These are phyloP conservation scores for button mushroom (Agaricus bisporus) DNA, from an alignment of 768 basidiomycete species.

Conservation along the genomic window DNA sequence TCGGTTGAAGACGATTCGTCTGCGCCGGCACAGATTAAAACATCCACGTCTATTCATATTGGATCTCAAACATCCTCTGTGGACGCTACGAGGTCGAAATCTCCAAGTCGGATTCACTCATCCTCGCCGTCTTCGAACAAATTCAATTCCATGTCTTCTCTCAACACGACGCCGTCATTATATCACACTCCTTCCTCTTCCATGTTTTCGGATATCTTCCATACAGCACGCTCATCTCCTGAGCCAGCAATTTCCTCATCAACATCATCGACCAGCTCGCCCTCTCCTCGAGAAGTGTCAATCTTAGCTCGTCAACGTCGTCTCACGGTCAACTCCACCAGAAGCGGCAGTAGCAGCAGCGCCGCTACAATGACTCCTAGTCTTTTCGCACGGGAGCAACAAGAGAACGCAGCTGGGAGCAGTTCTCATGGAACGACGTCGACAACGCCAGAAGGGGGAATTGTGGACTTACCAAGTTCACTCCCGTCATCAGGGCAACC, in stretches of 20 bases:
- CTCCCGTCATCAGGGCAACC: constrained; percentile 13
- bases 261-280: constrained; percentile 6
- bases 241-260: constrained; percentile 22
- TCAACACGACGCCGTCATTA: constrained; percentile 50
- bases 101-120: constrained; percentile 36
- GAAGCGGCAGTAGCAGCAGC: constrained; percentile 40
- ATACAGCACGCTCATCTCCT: constrained; percentile 58
- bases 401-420: not conserved
- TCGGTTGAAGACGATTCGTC: constrained; percentile 8
- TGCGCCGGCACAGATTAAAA: not conserved
- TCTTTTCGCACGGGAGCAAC: constrained; percentile 37
- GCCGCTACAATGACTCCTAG: constrained; percentile 56
- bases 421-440: not conserved
- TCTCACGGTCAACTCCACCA: constrained; percentile 22
- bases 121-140: constrained; percentile 36
- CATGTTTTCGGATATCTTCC: constrained; percentile 58
- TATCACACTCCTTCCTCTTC: constrained; percentile 81
- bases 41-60: constrained; percentile 5
- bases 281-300: constrained; percentile 17
- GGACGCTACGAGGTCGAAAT: not conserved
- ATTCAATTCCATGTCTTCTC: constrained; percentile 50
- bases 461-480: constrained; percentile 6
- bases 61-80: constrained; percentile 15
- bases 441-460: not conserved
- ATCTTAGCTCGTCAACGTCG: constrained; percentile 15